These are phyloP conservation scores for Candida endomychidarum DNA, from an alignment of 805 yeast genomes.

Conservation along the genomic window DNA sequence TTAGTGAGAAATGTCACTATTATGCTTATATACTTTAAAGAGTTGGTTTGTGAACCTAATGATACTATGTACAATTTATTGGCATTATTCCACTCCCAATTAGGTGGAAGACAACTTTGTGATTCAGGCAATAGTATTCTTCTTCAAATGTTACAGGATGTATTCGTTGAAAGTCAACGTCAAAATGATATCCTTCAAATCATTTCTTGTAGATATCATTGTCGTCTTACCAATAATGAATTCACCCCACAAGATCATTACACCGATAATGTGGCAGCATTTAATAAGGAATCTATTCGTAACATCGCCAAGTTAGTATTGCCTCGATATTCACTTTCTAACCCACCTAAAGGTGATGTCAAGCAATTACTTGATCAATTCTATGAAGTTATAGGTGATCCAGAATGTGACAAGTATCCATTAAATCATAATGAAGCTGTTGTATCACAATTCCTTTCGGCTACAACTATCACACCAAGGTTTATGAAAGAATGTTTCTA, in stretches of 20 bases:
- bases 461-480: constrained; percentile 42
- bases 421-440: constrained; percentile 29
- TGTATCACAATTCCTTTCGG: constrained; percentile 49
- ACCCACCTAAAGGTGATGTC: constrained; percentile 65
- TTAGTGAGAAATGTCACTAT: constrained; percentile 39
- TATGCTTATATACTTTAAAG: constrained; percentile 36
- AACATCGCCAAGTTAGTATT: constrained; percentile 51
- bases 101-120: constrained; percentile 73
- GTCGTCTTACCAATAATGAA: constrained; percentile 56
- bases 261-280: constrained; percentile 26
- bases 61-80: constrained; percentile 35
- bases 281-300: constrained; percentile 29
- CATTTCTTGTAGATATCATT: constrained; percentile 74
- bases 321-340: constrained; percentile 58
- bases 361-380: constrained; percentile 71
- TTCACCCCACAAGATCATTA: constrained; percentile 69
- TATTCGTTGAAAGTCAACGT: constrained; percentile 34
- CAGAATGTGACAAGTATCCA: constrained; percentile 45
- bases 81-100: constrained; percentile 64
- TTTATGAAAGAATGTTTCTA: constrained; percentile 50
- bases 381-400: constrained; percentile 70
- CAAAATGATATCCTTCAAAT: constrained; percentile 76
- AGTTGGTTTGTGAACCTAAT: background rate
- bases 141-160: constrained; percentile 56
- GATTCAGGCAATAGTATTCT: constrained; percentile 62